Evolutionary conservation across 805 yeast species (phyloP).

Genomic region (Starmerella kuoi): DNA sequence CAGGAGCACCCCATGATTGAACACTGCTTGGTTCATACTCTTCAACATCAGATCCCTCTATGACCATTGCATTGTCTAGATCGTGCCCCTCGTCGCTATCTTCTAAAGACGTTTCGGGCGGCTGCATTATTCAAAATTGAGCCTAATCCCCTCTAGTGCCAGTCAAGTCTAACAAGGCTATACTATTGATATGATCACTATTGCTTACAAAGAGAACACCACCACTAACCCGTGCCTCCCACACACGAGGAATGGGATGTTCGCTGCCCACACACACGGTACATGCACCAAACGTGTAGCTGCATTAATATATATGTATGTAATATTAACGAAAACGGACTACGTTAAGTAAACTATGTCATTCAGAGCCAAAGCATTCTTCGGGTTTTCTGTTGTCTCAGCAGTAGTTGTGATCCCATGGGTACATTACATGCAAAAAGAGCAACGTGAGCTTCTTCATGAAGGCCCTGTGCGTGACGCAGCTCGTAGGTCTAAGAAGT

Average conservation of each 20-base stretch:
- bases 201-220: not conserved
- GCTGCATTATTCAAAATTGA: slow-evolving; percentile 6
- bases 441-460: slow-evolving; percentile 59
- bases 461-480: slow-evolving; percentile 83
- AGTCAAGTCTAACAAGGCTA: not conserved
- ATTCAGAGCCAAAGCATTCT: slow-evolving; percentile 62
- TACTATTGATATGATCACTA: not conserved
- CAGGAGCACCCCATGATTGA: slow-evolving; percentile 11
- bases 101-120: slow-evolving; percentile 8
- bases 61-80: slow-evolving; percentile 21
- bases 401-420: slow-evolving; percentile 53
- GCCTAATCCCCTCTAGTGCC: not conserved
- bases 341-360: too few species aligned
- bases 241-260: not conserved
- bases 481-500: slow-evolving; percentile 43
- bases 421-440: slow-evolving; percentile 59
- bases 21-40: slow-evolving; percentile 8
- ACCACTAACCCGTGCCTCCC: not conserved
- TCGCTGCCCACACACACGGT: not conserved
- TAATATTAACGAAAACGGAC: too few species aligned
- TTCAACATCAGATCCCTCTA: slow-evolving; percentile 23
- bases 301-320: too few species aligned
- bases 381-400: slow-evolving; percentile 44
- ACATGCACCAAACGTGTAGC: too few species aligned
- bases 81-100: slow-evolving; percentile 19